Conservation (phyloP, 169 alveolate species). For the Theileria parva region DNA sequence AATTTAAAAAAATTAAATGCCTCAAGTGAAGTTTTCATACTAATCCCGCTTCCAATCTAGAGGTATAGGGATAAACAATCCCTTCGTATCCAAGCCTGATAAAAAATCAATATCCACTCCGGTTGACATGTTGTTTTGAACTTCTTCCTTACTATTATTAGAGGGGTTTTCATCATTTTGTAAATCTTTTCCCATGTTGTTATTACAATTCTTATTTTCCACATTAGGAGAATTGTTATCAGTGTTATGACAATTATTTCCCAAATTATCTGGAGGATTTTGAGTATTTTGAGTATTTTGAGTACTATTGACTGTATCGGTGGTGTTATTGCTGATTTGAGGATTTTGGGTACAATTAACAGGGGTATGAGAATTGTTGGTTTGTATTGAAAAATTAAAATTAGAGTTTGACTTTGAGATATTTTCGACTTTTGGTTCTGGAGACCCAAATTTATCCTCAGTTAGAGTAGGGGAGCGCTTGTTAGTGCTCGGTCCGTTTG, state of each 20-base stretch:
- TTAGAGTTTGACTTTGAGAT: neutral
- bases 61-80: slow-evolving; percentile 22
- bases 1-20: slow-evolving; percentile 6
- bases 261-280: neutral
- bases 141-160: neutral
- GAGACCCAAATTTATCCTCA: neutral
- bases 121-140: neutral
- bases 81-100: slow-evolving; percentile 26
- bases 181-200: neutral
- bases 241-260: neutral
- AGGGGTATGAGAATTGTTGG: neutral
- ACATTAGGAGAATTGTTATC: neutral
- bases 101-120: slow-evolving; percentile 1
- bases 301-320: neutral
- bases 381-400: neutral
- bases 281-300: neutral
- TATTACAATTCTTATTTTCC: neutral
- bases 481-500: neutral
- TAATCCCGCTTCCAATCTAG: slow-evolving; percentile 13
- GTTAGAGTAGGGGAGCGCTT: neutral
- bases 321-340: neutral
- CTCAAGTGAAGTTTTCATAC: slow-evolving; percentile 13
- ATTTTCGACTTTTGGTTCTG: neutral
- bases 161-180: neutral
- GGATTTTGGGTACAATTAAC: neutral